phyloP scores from a whole-genome alignment of 2,329 filamentous ascomycete species.

The Xylaria sp. region DNA sequence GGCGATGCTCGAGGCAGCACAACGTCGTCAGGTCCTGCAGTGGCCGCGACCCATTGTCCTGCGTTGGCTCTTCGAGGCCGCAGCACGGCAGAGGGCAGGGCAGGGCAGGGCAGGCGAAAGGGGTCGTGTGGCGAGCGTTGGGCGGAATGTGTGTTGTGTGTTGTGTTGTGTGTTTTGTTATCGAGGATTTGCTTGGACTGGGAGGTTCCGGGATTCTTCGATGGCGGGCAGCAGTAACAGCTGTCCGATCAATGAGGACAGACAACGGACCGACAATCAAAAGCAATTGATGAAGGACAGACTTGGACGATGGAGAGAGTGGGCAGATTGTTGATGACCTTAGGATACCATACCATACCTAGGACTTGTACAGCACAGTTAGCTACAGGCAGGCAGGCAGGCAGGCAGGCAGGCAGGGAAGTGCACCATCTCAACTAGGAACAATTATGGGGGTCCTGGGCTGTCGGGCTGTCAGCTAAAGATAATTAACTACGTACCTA shows the following conservation, averaged over 20 bases:
- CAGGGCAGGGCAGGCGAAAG: conserved; percentile 22
- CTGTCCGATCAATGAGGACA: conserved; percentile 14
- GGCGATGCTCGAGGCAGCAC: conserved; percentile 40
- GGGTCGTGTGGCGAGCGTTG: conserved; percentile 16
- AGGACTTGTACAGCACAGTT: too few species aligned
- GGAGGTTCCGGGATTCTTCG: conserved; percentile 7
- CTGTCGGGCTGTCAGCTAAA: conserved; percentile 2
- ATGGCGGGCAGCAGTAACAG: conserved; percentile 12
- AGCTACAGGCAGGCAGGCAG: too few species aligned
- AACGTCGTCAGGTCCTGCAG: conserved; percentile 46
- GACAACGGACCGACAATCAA: conserved; percentile 17
- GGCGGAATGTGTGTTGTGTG: conserved; percentile 18
- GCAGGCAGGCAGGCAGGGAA: too few species aligned
- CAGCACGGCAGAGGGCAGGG: conserved; percentile 19
- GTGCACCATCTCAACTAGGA: background rate
- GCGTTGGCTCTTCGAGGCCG: conserved; percentile 29
- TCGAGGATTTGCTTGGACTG: conserved; percentile 2
- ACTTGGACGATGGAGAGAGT: conserved; percentile 21
- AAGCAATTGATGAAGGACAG: conserved; percentile 24
- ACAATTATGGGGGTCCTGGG: conserved; percentile 8
- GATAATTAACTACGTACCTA: background rate
- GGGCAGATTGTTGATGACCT: conserved; percentile 26
- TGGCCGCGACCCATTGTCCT: conserved; percentile 45
- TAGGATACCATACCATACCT: too few species aligned
- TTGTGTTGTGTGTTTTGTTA: too few species aligned